Base-by-base conservation (phyloP, 768 basidiomycete genomes). In the Trametes gibbosa region DNA sequence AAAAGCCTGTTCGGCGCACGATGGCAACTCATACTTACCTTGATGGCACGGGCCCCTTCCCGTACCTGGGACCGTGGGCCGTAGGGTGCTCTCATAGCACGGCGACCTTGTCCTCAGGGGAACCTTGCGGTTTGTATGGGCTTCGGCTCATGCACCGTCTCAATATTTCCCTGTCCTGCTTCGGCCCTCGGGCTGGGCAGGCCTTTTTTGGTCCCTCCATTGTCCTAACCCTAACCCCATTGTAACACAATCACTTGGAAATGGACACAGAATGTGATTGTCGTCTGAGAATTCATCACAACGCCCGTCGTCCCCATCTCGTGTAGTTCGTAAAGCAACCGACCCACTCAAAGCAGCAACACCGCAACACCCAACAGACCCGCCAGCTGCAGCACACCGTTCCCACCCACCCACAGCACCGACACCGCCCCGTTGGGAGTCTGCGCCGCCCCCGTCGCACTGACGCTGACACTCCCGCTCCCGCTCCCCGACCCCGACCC, bases 81-180 rank as follows among this genome's bases (percentile, higher is more conserved):
- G 64, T 71, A 64, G 70, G 71, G 67, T 57, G 63, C 66, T 66
- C 65, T 64, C 79, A 80, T 78, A 78, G 79, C 79, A 80, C 79
- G 79, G 79, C 79, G 79, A 79, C 79, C 76, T 40, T 79, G 78
- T 79, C 79, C 79, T 59, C 77, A 79, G 75, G 75, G 77, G 75
- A 73, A 67, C 53, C 66, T 40, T 56, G 55, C 66, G 73, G 74
- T 74, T 81, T 80, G 79, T 79, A 75, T 78, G 71, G 64, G 75
- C 73, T 74, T 68, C 73, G 72, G 74, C 73, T 71, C 73, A 74
- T 75, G 75, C 76, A 77, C 72, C 70, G 74, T 76, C 75, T 68
- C 64, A 76, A 77, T 77, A 76, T 77, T 77, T 77, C 65, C 76
- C 76, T 70, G 76, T 76, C 71, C 74, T 68, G 69, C 66, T 75